Base-by-base conservation (phyloP, 2,329 filamentous ascomycete genomes). In the Trichoderma simmonsii region DNA sequence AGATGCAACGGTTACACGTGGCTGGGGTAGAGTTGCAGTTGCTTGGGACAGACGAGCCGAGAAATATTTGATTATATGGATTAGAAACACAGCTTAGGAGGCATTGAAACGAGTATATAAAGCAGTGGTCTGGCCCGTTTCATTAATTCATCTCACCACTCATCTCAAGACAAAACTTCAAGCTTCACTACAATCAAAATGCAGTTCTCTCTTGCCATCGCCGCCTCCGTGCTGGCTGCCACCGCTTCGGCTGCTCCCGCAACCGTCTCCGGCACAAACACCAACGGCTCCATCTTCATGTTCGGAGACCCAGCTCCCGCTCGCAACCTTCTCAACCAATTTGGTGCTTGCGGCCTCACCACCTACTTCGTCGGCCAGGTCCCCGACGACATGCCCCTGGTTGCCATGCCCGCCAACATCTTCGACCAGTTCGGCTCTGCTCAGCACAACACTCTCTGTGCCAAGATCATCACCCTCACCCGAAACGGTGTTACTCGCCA, bases 331-430 rank as follows among this genome's bases (percentile, higher is more conserved):
- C 48, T 73, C 54, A 63, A 57, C 54, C 6, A 32, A 2, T 43
- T 5, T 30, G 72, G 72, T 28, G 54, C 72, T n/a, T 73, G 72
- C 26, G 72, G 72, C 14, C 61, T 73, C 39, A 73, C 62, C 72
- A 73, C 72, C 69, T 73, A 71, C 43, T 73, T 71, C 56, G 4
- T 14, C 28, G 28, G 30, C 57, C 18, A 43, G n/a, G 67, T 70
- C 39, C 36, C 48, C 30, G 28, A 39, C 21, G 32, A 4, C 61
- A 64, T 68, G 9, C 69, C 72, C 21, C 43, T 73, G 9, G 43
- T 73, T 34, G 72, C 72, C 32, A 68, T 73, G 54, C 69, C 72
- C 34, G 51, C 61, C 56, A 11, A 11, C 21, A 11, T 73, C n/a
- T 71, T 73, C n/a, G 62, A 67, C 54, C 28, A 68, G 24, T 73